Base-by-base conservation (phyloP, 2,329 filamentous ascomycete species). In the Phyllosticta capitalensis region DNA sequence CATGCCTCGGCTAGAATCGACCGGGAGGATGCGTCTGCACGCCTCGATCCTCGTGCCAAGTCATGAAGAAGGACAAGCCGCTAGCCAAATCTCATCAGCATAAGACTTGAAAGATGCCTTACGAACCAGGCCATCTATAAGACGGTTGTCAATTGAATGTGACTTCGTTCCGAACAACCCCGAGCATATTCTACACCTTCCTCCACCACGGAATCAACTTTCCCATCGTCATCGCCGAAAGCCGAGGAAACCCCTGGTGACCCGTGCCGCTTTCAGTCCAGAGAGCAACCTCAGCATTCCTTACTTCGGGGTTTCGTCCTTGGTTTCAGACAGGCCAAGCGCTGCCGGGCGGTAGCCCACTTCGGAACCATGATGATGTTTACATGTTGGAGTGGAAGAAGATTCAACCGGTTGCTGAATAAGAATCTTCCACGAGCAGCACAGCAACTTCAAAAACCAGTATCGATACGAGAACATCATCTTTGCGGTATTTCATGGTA, bases 11-110 rank as follows among this genome's bases (percentile, higher is more conserved):
- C 50, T 52, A 52, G 9, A 22, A 45, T 45, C 38, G 38, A 50
- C 53, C 14, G 53, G 38, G 19, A 20, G 52, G 51, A 45, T 54
- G 52, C 53, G 56, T 52, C 56, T 58, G 50, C 50, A 58, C 51
- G 51, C 52, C 52, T 52, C 58, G 58, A 60, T 60, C 58, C 58
- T 52, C 53, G 53, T 55, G 58, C 53, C 22, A 22, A 60, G 57
- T 58, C 56, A 52, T 58, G 56, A 58, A 33, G 38, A 33, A 50
- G 38, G 22, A 54, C 22, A 51, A 52, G 56, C 38, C 38, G 17
- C 38, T 1, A n/a, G 38, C 6, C n/a, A n/a, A 17, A 45, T 45
- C 38, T 45, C 17, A n/a, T 14, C 38, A 19, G 3, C 17, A 45
- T n/a, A 6, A n/a, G 17, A 45, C 38, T n/a, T 4, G 7, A n/a